These are phyloP conservation scores for Bipolaris victoriae DNA, from an alignment of 2,329 filamentous ascomycete genomes.

Conservation along the genomic window DNA sequence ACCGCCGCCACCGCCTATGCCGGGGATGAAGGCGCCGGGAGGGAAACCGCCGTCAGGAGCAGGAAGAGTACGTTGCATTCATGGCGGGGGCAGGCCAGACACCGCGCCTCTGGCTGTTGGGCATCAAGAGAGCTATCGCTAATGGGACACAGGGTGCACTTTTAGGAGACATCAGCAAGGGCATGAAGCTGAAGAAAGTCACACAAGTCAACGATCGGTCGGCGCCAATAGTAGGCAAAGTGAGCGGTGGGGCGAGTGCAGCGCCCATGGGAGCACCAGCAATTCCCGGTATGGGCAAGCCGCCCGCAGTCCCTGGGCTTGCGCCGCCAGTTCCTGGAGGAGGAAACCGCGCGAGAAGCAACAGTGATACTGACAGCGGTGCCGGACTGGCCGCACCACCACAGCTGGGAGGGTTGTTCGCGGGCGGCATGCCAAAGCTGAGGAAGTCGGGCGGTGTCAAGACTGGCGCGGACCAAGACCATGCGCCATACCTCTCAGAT, in stretches of 20 bases:
- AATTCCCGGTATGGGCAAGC: conserved; percentile 65
- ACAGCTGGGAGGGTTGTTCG: conserved; percentile 86
- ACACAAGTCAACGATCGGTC: conserved; percentile 90
- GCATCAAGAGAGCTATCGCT: conserved; percentile 23
- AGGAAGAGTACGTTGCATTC: conserved; percentile 41
- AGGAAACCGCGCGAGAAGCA: conserved; percentile 70
- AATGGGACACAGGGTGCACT: conserved; percentile 72
- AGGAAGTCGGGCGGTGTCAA: conserved; percentile 78
- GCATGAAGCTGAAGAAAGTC: conserved; percentile 76
- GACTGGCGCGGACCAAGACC: conserved; percentile 63
- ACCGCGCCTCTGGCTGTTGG: conserved; percentile 1
- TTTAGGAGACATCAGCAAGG: conserved; percentile 85
- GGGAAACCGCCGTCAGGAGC: conserved; percentile 41
- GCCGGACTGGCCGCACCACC: conserved; percentile 57
- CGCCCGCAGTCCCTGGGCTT: conserved; percentile 64
- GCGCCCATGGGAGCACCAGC: conserved; percentile 77
- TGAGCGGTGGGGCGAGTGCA: conserved; percentile 62
- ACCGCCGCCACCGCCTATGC: conserved; percentile 47
- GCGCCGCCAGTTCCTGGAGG: conserved; percentile 70
- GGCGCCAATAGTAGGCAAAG: conserved; percentile 70
- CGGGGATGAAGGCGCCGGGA: conserved; percentile 42
- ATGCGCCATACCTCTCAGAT: conserved; percentile 80
- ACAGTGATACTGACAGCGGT: conserved; percentile 69
- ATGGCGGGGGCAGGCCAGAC: neutral
- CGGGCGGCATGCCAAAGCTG: conserved; percentile 93